Evolutionary conservation across 2,329 filamentous ascomycete genomes (phyloP), one percentile per base, ranked within the genome.

Genomic region (Aphanoascus verrucosus): DNA sequence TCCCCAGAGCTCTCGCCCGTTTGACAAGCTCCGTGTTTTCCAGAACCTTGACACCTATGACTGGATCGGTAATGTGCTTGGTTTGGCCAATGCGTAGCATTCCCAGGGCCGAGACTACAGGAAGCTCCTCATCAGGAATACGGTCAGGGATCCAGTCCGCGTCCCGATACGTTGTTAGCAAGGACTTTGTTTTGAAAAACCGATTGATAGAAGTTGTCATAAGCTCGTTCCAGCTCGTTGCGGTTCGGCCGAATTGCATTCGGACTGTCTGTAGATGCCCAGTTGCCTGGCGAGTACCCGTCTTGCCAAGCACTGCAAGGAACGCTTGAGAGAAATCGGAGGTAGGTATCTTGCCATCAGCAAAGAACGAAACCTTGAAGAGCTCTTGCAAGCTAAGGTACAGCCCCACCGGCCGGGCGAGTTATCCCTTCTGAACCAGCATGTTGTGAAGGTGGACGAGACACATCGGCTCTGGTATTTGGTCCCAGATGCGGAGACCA

Each of bases 401-500:
- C 3, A 76, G 38, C 1, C 61, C 64, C 1, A 73, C 50, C 1
- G 63, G 61, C 28, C 63, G 23, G 1, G 49, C 55, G n/a, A 77
- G 63, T 38, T 71, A 69, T 0, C 68, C 68, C 44, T 66, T 71
- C 44, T 72, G 58, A 0, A 74, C 65, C 1, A 77, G 66, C 69
- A 76, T 73, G 59, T 76, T 75, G 62, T 77, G 69, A 5, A 77
- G 61, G 55, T 77, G 75, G 0, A 77, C 53, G 3, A 41, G 38
- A 72, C 43, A 19, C 0, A 69, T 60, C 1, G 70, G 63, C 42
- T 77, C 74, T 0, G 64, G 65, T 0, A 72, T 60, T 2, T 44
- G 68, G 17, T 41, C 38, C 38, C 69, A 74, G 0, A 77, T 6
- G 0, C 56, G 2, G 56, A 75, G 62, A 28, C 61, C 58, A 7